Evolutionary conservation across 805 yeast species (phyloP).

Genomic region (Barnettozyma sucrosica): DNA sequence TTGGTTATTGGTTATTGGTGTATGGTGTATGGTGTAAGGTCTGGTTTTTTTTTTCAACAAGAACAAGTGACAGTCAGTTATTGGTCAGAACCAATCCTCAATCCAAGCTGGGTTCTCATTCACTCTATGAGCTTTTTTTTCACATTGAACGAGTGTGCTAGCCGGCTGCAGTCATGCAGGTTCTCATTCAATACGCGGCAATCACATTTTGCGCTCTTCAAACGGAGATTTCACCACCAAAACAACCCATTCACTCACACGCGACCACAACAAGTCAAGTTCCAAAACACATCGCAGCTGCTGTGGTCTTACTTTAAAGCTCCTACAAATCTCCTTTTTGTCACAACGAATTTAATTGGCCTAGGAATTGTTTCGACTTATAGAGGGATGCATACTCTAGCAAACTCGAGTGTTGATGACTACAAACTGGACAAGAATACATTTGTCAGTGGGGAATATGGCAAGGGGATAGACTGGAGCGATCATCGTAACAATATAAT

Average conservation of each 20-base stretch:
- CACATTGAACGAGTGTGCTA: neutral
- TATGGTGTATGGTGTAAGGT: too few species aligned
- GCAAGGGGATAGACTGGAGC: neutral
- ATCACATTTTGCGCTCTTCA: neutral
- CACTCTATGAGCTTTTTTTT: slow-evolving; percentile 1
- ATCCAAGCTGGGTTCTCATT: neutral
- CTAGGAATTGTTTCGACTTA: slow-evolving; percentile 30
- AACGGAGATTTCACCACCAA: neutral
- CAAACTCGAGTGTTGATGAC: slow-evolving; percentile 3
- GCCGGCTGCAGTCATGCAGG: neutral
- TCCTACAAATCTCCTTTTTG: slow-evolving; percentile 33
- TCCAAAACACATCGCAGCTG: slow-evolving; percentile 8
- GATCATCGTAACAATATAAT: neutral
- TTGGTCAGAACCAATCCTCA: neutral
- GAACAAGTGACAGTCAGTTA: neutral
- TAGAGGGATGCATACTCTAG: slow-evolving; percentile 25
- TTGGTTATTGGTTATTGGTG: too few species aligned
- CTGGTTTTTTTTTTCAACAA: neutral
- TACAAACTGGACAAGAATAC: neutral
- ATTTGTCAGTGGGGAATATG: neutral
- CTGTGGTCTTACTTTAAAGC: slow-evolving; percentile 35
- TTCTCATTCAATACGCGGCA: neutral
- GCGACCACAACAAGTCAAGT: neutral
- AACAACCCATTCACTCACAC: slow-evolving; percentile 3
- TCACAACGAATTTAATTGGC: slow-evolving; percentile 31